A percentile compares a stretch with the other conserved stretches of the same genome.
Conservation (phyloP, 148 eudicot genomes). For the Spergularia bocconei region DNA sequence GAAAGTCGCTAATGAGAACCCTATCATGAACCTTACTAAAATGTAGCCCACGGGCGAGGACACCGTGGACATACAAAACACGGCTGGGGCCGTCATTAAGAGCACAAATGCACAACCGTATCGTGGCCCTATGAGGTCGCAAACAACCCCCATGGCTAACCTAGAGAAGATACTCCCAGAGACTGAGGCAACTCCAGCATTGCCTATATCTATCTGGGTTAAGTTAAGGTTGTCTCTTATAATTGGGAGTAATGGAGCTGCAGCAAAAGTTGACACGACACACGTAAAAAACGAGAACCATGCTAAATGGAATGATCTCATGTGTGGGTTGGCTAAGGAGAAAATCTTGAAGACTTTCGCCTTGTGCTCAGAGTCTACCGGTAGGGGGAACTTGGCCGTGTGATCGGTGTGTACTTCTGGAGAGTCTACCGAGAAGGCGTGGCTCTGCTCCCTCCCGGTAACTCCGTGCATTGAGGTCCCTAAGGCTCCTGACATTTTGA, state of each 20-base stretch:
- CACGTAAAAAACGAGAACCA: slow-evolving; percentile 41
- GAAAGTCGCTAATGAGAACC: slow-evolving; percentile 41
- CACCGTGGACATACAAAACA: slow-evolving; percentile 32
- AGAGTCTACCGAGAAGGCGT: slow-evolving; percentile 1
- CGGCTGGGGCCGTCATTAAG: slow-evolving; percentile 41
- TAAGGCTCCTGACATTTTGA: not conserved
- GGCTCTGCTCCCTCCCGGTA: slow-evolving; percentile 14
- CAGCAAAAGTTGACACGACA: slow-evolving; percentile 42
- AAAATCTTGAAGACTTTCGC: slow-evolving; percentile 33
- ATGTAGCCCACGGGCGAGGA: slow-evolving; percentile 27
- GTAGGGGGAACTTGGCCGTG: slow-evolving; percentile 26
- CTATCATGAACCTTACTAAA: slow-evolving; percentile 42
- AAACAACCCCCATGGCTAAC: slow-evolving; percentile 40
- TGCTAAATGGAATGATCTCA: slow-evolving; percentile 42
- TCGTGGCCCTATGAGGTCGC: slow-evolving; percentile 47
- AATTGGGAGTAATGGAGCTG: slow-evolving; percentile 44
- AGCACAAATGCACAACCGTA: slow-evolving; percentile 33
- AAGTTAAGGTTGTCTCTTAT: slow-evolving; percentile 48
- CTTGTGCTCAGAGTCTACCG: slow-evolving; percentile 47
- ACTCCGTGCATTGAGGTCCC: slow-evolving; percentile 13
- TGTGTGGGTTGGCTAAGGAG: slow-evolving; percentile 41
- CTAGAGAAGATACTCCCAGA: slow-evolving; percentile 44
- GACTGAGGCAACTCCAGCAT: slow-evolving; percentile 44
- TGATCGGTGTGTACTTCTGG: slow-evolving; percentile 2
- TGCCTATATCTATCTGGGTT: slow-evolving; percentile 32